Evolutionary conservation across 2,329 filamentous ascomycete genomes (phyloP).

Genomic region (Rutstroemia sp.): DNA sequence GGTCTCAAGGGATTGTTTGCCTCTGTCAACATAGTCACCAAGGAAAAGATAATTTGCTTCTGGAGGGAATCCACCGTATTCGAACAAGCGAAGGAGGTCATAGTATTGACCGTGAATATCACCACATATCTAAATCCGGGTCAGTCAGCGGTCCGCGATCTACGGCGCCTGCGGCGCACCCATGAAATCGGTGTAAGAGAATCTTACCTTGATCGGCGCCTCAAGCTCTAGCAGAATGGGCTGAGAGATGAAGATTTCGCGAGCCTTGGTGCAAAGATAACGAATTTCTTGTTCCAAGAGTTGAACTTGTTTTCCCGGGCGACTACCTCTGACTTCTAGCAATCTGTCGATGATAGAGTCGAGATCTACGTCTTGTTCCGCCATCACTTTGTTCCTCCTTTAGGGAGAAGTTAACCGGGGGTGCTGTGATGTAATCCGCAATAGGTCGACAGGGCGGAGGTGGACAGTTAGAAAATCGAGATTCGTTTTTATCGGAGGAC

Average conservation of each 20-base stretch:
- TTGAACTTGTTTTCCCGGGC: constrained; percentile 97
- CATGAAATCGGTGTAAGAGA: neutral
- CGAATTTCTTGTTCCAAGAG: constrained; percentile 93
- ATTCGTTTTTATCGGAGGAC: neutral
- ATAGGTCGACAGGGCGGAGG: constrained; percentile 11
- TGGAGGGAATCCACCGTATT: constrained; percentile 96
- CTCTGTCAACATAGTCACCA: constrained; percentile 96
- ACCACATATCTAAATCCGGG: constrained; percentile 73
- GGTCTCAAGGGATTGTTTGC: constrained; percentile 98
- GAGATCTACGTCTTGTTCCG: constrained; percentile 89
- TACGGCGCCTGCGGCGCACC: neutral
- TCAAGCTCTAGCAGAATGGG: constrained; percentile 96
- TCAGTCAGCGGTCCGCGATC: constrained; percentile 10
- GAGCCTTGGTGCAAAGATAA: constrained; percentile 94
- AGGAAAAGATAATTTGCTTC: constrained; percentile 99
- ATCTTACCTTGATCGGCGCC: constrained; percentile 89
- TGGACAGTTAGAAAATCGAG: neutral
- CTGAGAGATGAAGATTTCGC: constrained; percentile 99
- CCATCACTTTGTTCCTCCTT: constrained; percentile 45
- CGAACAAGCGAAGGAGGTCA: constrained; percentile 92
- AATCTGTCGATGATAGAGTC: constrained; percentile 99
- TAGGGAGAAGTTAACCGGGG: constrained; percentile 25
- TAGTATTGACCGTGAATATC: constrained; percentile 99
- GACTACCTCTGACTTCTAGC: constrained; percentile 93
- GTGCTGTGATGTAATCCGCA: constrained; percentile 25